Percentiles rank a stretch among this genome's conserved stretches.
These are phyloP conservation scores for Colletotrichum simmondsii DNA, from an alignment of 2,329 filamentous ascomycete species.

Conservation along the genomic window DNA sequence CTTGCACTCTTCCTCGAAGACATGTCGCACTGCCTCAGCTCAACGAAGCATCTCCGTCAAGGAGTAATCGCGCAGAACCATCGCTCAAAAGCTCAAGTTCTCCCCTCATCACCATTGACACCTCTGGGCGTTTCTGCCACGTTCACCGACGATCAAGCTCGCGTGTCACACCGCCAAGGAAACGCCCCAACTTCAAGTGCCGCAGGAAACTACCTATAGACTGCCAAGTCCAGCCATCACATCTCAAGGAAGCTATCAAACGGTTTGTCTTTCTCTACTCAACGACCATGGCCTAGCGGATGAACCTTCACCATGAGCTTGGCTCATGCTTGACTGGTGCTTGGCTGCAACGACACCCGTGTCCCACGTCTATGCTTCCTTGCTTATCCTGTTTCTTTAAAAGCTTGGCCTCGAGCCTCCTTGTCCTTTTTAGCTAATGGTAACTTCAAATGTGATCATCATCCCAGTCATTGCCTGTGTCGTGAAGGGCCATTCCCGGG, in stretches of 20 bases:
- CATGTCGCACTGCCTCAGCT: neutral
- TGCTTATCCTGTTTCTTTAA: constrained; percentile 8
- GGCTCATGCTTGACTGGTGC: neutral
- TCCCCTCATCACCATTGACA: neutral
- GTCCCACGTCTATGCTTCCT: neutral
- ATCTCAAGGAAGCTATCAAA: neutral
- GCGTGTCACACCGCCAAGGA: constrained; percentile 25
- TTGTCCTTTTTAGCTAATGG: neutral
- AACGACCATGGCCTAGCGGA: neutral
- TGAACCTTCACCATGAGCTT: neutral
- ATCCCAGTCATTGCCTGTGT: neutral
- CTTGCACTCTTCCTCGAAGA: neutral
- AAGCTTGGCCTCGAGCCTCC: constrained; percentile 6
- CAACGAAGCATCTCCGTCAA: neutral
- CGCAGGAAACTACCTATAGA: constrained; percentile 16
- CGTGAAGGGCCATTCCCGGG: neutral
- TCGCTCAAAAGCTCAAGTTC: neutral
- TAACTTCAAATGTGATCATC: neutral
- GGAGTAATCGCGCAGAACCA: neutral
- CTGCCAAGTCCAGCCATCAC: neutral
- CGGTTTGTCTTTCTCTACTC: neutral
- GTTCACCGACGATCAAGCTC: constrained; percentile 8
- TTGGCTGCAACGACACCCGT: neutral
- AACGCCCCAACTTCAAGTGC: constrained; percentile 11
- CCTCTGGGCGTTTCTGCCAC: neutral